Evolutionary conservation across 176 grass and related monocot genomes (phyloP), one percentile per base, ranked within the genome.

Genomic region (Panicum miliaceum): DNA sequence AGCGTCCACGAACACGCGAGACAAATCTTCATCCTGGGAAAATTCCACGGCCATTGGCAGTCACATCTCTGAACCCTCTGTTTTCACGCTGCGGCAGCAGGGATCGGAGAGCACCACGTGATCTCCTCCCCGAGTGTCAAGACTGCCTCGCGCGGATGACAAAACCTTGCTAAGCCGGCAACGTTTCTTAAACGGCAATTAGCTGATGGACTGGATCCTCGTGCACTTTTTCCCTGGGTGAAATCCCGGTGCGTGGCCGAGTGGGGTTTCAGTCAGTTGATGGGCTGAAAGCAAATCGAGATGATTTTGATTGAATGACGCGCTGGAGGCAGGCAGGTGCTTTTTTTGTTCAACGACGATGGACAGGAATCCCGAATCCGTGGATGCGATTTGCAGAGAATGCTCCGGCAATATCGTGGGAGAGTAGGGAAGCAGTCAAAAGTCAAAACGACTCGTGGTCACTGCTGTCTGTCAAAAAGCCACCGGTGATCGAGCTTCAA

Each of bases 241-340:
- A 56, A 68, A 42, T 81, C 64, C 26, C n/a, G n/a, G n/a, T n/a
- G n/a, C n/a, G n/a, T n/a, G 25, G 47, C 48, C 48, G 15, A 0
- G 47, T 6, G 46, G 32, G 13, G 48, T 38, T 68, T 32, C 29
- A 72, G 16, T 23, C 37, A 82, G 14, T 34, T 41, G 82, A 84
- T 27, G 12, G 48, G 34, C 7, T 29, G 23, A 35, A 25, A 8
- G 36, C 38, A 85, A 78, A 77, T 57, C 61, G 4, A 57, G 51
- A 47, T 20, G 64, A 78, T 70, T 62, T 14, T 19, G 61, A 76
- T 77, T 20, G 52, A 52, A 18, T 68, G 71, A 76, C 25, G 82
- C 42, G 0, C 22, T 26, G n/a, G 35, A 54, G 12, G 23, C 20
- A 54, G 12, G 23, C 20, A 46, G 37, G 25, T 34, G 32, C 34